Evolutionary conservation across 805 yeast genomes (phyloP).

Genomic region (Metschnikowia orientalis): DNA sequence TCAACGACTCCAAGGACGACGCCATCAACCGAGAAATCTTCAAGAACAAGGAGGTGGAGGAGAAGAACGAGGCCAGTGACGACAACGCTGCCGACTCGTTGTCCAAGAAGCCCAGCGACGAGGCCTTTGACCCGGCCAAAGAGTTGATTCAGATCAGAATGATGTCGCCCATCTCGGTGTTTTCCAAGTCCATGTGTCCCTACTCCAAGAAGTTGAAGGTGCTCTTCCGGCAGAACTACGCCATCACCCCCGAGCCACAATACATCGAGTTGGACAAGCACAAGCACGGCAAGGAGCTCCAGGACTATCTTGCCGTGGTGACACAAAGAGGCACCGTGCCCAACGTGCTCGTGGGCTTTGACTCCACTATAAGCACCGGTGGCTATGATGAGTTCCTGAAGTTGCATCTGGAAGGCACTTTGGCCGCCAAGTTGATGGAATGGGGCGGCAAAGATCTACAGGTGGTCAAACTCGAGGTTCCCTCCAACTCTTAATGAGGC

Average conservation of each 20-base stretch:
- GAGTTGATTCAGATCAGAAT: constrained; percentile 52
- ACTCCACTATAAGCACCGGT: constrained; percentile 54
- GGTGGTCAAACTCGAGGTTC: constrained; percentile 49
- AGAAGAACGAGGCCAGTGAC: constrained; percentile 8
- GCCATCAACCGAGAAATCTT: constrained; percentile 38
- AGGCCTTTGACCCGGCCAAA: constrained; percentile 31
- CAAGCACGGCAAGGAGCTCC: constrained; percentile 69
- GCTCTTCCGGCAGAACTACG: constrained; percentile 58
- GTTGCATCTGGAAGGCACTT: constrained; percentile 53
- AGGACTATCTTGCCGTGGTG: constrained; percentile 54
- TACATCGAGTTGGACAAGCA: constrained; percentile 83
- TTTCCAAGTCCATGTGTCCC: constrained; percentile 63
- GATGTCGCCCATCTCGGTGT: constrained; percentile 61
- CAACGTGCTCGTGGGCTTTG: constrained; percentile 16
- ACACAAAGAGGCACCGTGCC: constrained; percentile 18
- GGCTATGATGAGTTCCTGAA: constrained; percentile 79
- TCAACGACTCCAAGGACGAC: constrained; percentile 35
- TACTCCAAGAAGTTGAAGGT: constrained; percentile 68
- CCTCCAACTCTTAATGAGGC: constrained; percentile 53
- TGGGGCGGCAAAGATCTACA: constrained; percentile 60
- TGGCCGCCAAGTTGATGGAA: constrained; percentile 47
- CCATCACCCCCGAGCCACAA: constrained; percentile 64
- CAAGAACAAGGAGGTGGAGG: constrained; percentile 17
- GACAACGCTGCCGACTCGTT: constrained; percentile 7
- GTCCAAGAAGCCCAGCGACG: constrained; percentile 4